A percentile compares a stretch with the other conserved stretches of the same genome.
These are phyloP conservation scores for Cephalotrichum gorgonifer DNA, from an alignment of 2,329 filamentous ascomycete species.

Conservation along the genomic window DNA sequence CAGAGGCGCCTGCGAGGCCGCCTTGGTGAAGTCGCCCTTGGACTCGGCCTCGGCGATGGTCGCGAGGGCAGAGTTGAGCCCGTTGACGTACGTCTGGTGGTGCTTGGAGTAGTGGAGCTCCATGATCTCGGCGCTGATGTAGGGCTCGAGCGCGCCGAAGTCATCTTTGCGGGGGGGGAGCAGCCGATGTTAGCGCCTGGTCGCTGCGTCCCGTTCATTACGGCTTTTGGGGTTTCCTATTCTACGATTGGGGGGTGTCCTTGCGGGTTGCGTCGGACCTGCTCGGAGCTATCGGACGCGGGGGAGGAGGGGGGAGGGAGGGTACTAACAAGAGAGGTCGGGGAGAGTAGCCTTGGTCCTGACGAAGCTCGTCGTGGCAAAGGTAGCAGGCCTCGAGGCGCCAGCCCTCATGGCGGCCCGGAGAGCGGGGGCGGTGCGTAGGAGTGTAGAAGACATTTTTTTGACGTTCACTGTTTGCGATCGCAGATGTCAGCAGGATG, in stretches of 20 bases:
- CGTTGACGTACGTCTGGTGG: constrained; percentile 88
- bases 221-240: neutral
- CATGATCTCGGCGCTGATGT: constrained; percentile 87
- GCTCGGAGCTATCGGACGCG: neutral
- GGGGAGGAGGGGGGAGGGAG: neutral
- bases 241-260: too few relatives aligned
- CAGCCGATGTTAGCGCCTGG: neutral
- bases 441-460: constrained; percentile 65
- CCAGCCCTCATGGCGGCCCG: constrained; percentile 63
- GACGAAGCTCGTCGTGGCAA: constrained; percentile 66
- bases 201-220: neutral
- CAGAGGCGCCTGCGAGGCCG: constrained; percentile 37
- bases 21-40: constrained; percentile 47
- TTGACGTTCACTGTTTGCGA: constrained; percentile 7
- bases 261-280: neutral
- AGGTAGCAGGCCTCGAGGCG: constrained; percentile 52
- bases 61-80: constrained; percentile 71
- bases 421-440: constrained; percentile 54
- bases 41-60: constrained; percentile 55
- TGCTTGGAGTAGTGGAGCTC: constrained; percentile 91
- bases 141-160: constrained; percentile 84
- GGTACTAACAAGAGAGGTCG: constrained; percentile 54
- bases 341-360: constrained; percentile 88
- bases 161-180: constrained; percentile 58
- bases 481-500: too few relatives aligned